Conservation (phyloP, 2,329 filamentous ascomycete species). For the Ramichloridium luteum region DNA sequence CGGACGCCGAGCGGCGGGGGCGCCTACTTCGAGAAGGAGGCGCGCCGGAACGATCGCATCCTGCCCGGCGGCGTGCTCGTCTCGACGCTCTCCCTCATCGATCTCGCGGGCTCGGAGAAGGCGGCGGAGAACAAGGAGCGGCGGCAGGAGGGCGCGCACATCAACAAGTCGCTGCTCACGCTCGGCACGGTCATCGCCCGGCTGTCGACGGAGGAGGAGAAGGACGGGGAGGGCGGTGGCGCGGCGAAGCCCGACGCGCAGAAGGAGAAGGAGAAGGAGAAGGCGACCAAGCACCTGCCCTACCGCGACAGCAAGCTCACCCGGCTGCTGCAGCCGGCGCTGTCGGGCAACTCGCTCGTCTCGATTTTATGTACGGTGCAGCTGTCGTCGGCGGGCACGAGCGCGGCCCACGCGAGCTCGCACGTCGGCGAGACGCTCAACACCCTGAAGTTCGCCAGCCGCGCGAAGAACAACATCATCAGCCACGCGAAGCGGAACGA, state of each 20-base stretch:
- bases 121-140: slow-evolving; percentile 92
- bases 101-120: slow-evolving; percentile 90
- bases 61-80: slow-evolving; percentile 83
- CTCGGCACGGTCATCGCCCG: slow-evolving; percentile 89
- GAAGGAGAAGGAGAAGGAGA: slow-evolving; percentile 51
- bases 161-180: slow-evolving; percentile 95
- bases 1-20: slow-evolving; percentile 41
- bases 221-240: slow-evolving; percentile 63
- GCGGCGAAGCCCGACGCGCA: slow-evolving; percentile 44
- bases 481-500: slow-evolving; percentile 94
- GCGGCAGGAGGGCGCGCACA: slow-evolving; percentile 87
- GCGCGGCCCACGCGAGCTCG: slow-evolving; percentile 54
- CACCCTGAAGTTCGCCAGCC: slow-evolving; percentile 89
- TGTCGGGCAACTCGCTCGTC: slow-evolving; percentile 87
- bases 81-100: slow-evolving; percentile 87
- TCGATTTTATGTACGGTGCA: slow-evolving; percentile 97
- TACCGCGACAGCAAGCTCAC: slow-evolving; percentile 98
- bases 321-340: slow-evolving; percentile 74
- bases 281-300: slow-evolving; percentile 64
- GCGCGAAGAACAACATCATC: slow-evolving; percentile 95
- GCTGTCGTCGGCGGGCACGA: slow-evolving; percentile 59
- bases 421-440: slow-evolving; percentile 86
- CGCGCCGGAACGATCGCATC: slow-evolving; percentile 49
- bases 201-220: slow-evolving; percentile 81
- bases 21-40: slow-evolving; percentile 37